Percentiles rank a stretch among this genome's conserved stretches.
Evolutionary conservation across 257 asterid genomes (phyloP).

Genomic region (Anisodus acutangulus): DNA sequence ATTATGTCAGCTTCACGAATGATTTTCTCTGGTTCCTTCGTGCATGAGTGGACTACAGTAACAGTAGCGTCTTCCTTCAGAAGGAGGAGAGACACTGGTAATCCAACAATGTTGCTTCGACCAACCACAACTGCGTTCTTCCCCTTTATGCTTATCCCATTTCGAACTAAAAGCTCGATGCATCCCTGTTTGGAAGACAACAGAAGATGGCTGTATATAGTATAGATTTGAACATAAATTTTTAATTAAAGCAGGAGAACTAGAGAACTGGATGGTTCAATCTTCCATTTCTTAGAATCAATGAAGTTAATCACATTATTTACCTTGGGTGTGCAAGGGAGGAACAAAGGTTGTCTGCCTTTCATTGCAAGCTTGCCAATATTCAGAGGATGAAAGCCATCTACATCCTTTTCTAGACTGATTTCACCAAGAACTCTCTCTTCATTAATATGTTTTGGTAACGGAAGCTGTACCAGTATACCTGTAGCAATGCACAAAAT

Average conservation of each 20-base stretch:
- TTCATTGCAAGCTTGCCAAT: slow-evolving; percentile 99
- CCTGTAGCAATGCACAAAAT: slow-evolving; percentile 55
- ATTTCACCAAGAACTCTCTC: slow-evolving; percentile 78
- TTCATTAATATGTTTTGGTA: slow-evolving; percentile 91
- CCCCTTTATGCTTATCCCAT: slow-evolving; percentile 77
- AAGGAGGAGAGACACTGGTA: slow-evolving; percentile 86
- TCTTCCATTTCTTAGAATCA: background rate
- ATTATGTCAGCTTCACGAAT: slow-evolving; percentile 85
- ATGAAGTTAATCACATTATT: background rate
- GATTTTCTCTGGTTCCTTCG: slow-evolving; percentile 76
- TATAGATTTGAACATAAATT: slow-evolving; percentile 11
- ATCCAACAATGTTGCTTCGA: slow-evolving; percentile 90
- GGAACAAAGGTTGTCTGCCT: slow-evolving; percentile 91
- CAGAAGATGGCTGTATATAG: background rate
- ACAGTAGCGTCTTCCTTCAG: slow-evolving; percentile 94
- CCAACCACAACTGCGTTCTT: slow-evolving; percentile 95
- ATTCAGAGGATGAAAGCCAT: slow-evolving; percentile 94
- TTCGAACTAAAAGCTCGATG: slow-evolving; percentile 78
- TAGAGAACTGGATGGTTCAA: background rate
- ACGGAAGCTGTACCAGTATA: slow-evolving; percentile 89
- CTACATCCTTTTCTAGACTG: slow-evolving; percentile 87
- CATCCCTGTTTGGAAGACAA: slow-evolving; percentile 62
- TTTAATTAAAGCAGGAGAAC: background rate
- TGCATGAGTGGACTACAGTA: slow-evolving; percentile 81
- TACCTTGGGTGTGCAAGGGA: slow-evolving; percentile 98